Evolutionary conservation across 176 grass and related monocot species (phyloP).

Genomic region (Alloteropsis semialata): DNA sequence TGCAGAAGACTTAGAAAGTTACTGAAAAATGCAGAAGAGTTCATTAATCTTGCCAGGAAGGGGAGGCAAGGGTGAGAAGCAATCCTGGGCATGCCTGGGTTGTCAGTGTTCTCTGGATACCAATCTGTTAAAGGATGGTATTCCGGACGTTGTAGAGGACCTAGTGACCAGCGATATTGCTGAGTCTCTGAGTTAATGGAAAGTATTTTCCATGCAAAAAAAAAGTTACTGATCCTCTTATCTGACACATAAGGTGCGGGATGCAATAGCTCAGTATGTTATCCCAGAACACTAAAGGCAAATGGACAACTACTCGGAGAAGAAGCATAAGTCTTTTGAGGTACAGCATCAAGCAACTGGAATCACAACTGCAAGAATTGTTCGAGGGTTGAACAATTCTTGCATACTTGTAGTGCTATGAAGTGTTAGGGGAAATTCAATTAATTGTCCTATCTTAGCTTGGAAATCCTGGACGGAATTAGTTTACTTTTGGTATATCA

Average conservation of each 20-base stretch:
- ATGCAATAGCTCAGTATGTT: background rate
- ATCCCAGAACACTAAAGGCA: background rate
- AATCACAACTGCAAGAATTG: background rate
- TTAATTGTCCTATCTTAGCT: background rate
- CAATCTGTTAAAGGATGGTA: too few relatives aligned
- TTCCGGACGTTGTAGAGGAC: too few relatives aligned
- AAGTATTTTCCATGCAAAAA: too few relatives aligned
- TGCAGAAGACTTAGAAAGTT: slow-evolving; percentile 11
- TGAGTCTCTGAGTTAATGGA: too few relatives aligned
- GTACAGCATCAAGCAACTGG: background rate
- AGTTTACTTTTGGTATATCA: background rate
- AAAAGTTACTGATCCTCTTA: background rate
- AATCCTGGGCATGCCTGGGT: too few relatives aligned
- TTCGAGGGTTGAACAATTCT: background rate
- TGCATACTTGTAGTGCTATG: background rate
- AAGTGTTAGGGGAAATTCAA: background rate
- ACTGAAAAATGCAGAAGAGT: too few relatives aligned
- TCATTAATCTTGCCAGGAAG: too few relatives aligned
- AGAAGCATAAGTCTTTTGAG: background rate
- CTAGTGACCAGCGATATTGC: too few relatives aligned
- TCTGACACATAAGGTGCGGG: slow-evolving; percentile 1
- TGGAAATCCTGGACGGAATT: background rate
- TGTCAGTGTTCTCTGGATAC: too few relatives aligned
- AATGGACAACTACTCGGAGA: background rate
- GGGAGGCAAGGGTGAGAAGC: too few relatives aligned